Base-by-base conservation (phyloP, 495 filamentous ascomycete species). In the Recurvomyces mirabilis region DNA sequence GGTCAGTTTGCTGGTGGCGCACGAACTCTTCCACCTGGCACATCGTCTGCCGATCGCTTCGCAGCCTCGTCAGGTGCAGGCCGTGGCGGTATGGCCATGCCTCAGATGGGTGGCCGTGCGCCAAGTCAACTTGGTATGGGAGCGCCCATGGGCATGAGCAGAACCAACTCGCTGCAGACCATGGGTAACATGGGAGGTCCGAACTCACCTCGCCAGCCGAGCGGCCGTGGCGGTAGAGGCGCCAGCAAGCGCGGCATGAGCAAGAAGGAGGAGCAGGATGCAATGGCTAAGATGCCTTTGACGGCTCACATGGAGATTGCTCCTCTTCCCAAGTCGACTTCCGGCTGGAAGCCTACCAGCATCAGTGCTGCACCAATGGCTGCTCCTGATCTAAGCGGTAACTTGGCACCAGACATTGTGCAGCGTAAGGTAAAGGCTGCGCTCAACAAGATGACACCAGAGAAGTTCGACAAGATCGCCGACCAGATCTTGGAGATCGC, bases 391-490 rank as follows among this genome's bases (percentile, higher is more conserved):
- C 72, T 75, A 43, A 67, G 67, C 51, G 71, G 69, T 32, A 73
- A 82, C 53, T 69, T 99, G 68, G 70, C 89, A 46, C 93, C 91
- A 14, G 86, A 88, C 48, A 78, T 91, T 66, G 91, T 99, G 52
- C 91, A 99, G 66, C 79, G 91, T 51, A 99, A 96, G 77, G 93
- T 96, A 59, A 99, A 99, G 77, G 84, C 86, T 42, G 83, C 82
- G 36, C 68, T 99, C 54, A 96, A 99, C 75, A 96, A 96, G 81
- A 96, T 99, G 93, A 95, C 91, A 0, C 91, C 91, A 0, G 91
- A 96, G 67, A 96, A 95, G 56, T 99, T 99, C 60, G 87, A 95
- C 54, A 86, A 81, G 70, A 94, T 99, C 46, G 71, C 91, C 15
- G 80, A 84, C 38, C 87, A 96, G 63, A 94, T 99, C 41, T 73